Evolutionary conservation across 805 yeast species (phyloP), one percentile per base, ranked within the genome.

Genomic region (Kodamaea nitidulidarum): DNA sequence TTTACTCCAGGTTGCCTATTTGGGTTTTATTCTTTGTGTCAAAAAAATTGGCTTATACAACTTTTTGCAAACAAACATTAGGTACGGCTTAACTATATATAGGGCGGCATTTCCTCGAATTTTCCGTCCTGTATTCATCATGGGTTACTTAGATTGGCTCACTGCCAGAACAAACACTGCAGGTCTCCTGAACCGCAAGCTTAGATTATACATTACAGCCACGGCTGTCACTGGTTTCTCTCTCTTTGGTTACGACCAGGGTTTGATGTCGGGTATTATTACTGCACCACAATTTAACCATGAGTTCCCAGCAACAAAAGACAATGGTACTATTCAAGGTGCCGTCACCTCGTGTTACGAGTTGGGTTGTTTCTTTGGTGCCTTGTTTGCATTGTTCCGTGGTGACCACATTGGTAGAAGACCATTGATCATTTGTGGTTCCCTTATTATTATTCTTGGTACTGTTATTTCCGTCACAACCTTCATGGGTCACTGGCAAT

Each of bases 181-280:
- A 39, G 85, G 86, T 15, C 58, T 79, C 7, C 55, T 59, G 29
- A 90, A 90, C 43, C 69, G 73, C 47, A 58, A 64, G 20, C 72
- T 63, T 32, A 55, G 64, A 46, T 55, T 56, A 11, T 38, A 44
- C 26, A 49, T 56, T 42, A 56, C 61, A 4, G 34, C 49, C 31
- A 46, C 54, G 17, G 57, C 65, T 26, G 55, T 60, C 38, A 55
- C 61, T 33, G 58, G 64, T 32, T 54, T 60, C 44, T 54, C 62
- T 31, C 47, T 62, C 48, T 55, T 52, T 54, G 53, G 54, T 41
- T 47, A 60, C 48, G 55, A 67, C 48, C 73, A 67, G 48, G 73
- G 73, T 46, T 56, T 67, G 43, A 65, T 67, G 71, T 63, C 70
- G 21, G 72, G 73, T 53, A 48, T 67, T 25, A 64, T 67, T 42